These are phyloP conservation scores for Streptanthus diversifolius DNA, from an alignment of 345 rosid genomes.

Conservation along the genomic window DNA sequence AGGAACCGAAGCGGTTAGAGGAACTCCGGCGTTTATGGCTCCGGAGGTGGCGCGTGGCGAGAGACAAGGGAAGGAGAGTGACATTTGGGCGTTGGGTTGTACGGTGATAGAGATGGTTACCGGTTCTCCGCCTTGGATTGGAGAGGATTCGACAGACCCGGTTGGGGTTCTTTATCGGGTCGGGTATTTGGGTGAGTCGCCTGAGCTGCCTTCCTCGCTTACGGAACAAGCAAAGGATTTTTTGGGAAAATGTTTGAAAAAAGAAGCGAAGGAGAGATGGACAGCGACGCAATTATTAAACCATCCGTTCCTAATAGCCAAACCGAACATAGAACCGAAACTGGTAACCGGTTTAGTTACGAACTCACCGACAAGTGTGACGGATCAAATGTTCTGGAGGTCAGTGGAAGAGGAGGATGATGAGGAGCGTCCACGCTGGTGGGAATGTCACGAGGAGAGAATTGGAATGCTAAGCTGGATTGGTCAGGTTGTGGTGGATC, in stretches of 20 bases:
- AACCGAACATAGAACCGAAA: slow-evolving; percentile 28
- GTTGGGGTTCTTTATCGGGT: slow-evolving; percentile 45
- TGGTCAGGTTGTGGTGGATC: slow-evolving; percentile 17
- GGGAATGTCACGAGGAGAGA: slow-evolving; percentile 41
- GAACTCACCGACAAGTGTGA: slow-evolving; percentile 72
- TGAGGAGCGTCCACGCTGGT: slow-evolving; percentile 15
- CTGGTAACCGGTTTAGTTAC: slow-evolving; percentile 28
- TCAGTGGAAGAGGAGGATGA: slow-evolving; percentile 24
- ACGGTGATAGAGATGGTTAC: slow-evolving; percentile 76
- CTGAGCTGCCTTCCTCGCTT: slow-evolving; percentile 45
- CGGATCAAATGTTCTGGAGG: slow-evolving; percentile 64
- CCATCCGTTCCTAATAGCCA: slow-evolving; percentile 44
- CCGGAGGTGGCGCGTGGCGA: slow-evolving; percentile 89
- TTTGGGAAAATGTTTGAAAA: slow-evolving; percentile 51
- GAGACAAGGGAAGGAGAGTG: slow-evolving; percentile 57
- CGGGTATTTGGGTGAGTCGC: slow-evolving; percentile 44
- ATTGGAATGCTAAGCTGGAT: slow-evolving; percentile 42
- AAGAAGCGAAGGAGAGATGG: slow-evolving; percentile 53
- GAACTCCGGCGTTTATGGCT: slow-evolving; percentile 77
- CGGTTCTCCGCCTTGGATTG: slow-evolving; percentile 48
- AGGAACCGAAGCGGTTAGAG: slow-evolving; percentile 35
- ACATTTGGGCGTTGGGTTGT: slow-evolving; percentile 78
- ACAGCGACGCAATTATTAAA: slow-evolving; percentile 43
- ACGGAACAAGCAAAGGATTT: slow-evolving; percentile 57
- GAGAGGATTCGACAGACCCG: slow-evolving; percentile 31